phyloP scores from a whole-genome alignment of 306 rosid genomes.

The Amphicarpaea edgeworthii region DNA sequence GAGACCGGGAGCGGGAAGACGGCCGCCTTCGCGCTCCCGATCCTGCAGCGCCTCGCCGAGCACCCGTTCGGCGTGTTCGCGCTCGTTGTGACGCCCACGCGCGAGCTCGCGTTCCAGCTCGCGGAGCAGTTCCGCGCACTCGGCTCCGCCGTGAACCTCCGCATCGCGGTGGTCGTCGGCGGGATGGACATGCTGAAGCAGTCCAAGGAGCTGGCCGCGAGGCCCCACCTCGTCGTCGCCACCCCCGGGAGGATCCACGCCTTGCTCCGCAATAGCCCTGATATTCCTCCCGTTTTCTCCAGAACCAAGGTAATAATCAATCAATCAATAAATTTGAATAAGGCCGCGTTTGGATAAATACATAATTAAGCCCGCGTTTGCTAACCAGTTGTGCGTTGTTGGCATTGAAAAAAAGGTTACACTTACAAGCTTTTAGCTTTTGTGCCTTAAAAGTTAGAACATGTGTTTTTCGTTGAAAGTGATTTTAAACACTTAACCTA shows the following conservation, averaged over 20 bases:
- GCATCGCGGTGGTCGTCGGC: slow-evolving; percentile 80
- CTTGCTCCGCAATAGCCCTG: slow-evolving; percentile 74
- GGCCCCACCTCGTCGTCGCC: slow-evolving; percentile 88
- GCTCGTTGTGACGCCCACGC: slow-evolving; percentile 80
- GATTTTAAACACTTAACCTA: no score
- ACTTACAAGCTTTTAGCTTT: no score
- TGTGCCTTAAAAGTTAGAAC: no score
- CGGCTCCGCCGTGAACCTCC: slow-evolving; percentile 69
- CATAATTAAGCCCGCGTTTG: no score
- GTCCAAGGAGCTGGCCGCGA: slow-evolving; percentile 58
- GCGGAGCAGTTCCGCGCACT: slow-evolving; percentile 83
- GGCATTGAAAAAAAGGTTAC: no score
- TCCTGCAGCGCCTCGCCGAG: slow-evolving; percentile 75
- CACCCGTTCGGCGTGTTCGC: slow-evolving; percentile 80
- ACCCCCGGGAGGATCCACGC: slow-evolving; percentile 85
- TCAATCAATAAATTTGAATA: background rate
- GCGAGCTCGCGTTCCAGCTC: slow-evolving; percentile 85
- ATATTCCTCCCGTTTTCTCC: slow-evolving; percentile 68
- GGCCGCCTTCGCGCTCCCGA: slow-evolving; percentile 93
- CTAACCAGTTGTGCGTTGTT: no score
- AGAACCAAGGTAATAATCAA: slow-evolving; percentile 73
- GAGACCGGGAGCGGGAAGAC: slow-evolving; percentile 92
- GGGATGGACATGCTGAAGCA: slow-evolving; percentile 83
- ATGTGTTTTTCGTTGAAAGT: no score
- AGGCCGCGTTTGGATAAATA: background rate